Evolutionary conservation across 768 basidiomycete genomes (phyloP).

Genomic region (Termitomyces sp.): DNA sequence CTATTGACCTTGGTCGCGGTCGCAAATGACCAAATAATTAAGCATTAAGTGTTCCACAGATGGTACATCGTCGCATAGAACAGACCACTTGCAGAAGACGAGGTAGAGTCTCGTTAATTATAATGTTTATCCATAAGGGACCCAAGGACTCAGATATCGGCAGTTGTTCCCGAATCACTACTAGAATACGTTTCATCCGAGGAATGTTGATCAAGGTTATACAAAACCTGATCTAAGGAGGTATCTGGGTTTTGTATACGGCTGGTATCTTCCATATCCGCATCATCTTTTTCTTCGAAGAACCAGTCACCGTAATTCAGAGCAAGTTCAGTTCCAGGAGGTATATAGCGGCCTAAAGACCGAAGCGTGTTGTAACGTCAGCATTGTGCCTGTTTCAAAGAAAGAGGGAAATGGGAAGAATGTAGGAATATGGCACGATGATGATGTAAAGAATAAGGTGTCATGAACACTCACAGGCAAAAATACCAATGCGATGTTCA

Average conservation of each 20-base stretch:
- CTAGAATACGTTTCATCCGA: conserved; percentile 17
- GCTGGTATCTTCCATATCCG: background rate
- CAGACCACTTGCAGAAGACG: background rate
- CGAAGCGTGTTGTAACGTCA: background rate
- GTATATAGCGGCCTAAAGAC: conserved; percentile 32
- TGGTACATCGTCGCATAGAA: background rate
- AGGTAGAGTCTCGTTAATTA: background rate
- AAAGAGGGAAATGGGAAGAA: background rate
- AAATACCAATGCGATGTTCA: conserved; percentile 63
- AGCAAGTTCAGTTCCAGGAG: conserved; percentile 43
- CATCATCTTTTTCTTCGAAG: conserved; percentile 22
- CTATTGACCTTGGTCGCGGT: background rate
- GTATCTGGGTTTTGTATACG: background rate
- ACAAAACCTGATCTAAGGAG: background rate
- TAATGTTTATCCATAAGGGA: background rate
- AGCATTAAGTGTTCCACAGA: background rate
- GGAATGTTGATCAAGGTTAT: conserved; percentile 16
- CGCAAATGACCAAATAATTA: background rate
- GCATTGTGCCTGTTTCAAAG: background rate
- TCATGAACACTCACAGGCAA: conserved; percentile 37
- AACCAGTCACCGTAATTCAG: conserved; percentile 56
- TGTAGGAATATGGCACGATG: too few relatives aligned
- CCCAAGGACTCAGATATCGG: background rate
- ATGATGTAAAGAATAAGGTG: background rate
- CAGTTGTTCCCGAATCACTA: background rate